phyloP scores from a whole-genome alignment of 1,139 yeast species.

The Lodderomyces parapsilosis region DNA sequence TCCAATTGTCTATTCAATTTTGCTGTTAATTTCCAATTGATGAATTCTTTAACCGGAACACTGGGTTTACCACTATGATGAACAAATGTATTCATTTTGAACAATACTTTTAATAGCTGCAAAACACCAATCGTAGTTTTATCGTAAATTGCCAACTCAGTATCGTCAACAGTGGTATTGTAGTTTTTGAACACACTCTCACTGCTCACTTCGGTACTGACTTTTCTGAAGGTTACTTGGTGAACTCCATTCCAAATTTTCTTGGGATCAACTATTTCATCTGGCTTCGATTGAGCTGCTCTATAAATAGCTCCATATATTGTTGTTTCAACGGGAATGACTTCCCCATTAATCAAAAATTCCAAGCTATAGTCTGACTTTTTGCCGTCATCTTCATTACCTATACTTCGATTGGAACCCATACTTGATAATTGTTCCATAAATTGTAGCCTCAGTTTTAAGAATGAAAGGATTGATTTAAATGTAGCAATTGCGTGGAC shows the following conservation, averaged over 20 bases:
- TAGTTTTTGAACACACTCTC: slow-evolving; percentile 18
- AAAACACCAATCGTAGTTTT: slow-evolving; percentile 49
- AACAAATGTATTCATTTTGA: slow-evolving; percentile 46
- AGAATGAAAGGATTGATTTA: slow-evolving; percentile 64
- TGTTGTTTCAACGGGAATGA: slow-evolving; percentile 68
- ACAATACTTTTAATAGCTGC: slow-evolving; percentile 54
- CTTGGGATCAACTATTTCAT: slow-evolving; percentile 46
- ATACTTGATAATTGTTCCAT: slow-evolving; percentile 20
- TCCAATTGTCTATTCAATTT: slow-evolving; percentile 85
- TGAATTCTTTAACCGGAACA: slow-evolving; percentile 49
- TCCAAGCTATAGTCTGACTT: slow-evolving; percentile 39
- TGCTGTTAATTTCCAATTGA: slow-evolving; percentile 82
- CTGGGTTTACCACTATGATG: slow-evolving; percentile 17
- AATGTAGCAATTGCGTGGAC: slow-evolving; percentile 93
- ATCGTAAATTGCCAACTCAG: slow-evolving; percentile 40
- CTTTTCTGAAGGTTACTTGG: slow-evolving; percentile 51
- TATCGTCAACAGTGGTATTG: slow-evolving; percentile 21
- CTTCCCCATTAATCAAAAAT: slow-evolving; percentile 61
- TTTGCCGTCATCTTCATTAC: slow-evolving; percentile 13
- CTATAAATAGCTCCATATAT: slow-evolving; percentile 77
- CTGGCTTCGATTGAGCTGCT: slow-evolving; percentile 40
- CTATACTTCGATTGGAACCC: neutral
- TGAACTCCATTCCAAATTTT: slow-evolving; percentile 60
- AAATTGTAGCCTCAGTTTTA: slow-evolving; percentile 36
- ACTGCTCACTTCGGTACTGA: slow-evolving; percentile 16